Percentiles rank a stretch among this genome's conserved stretches.
Evolutionary conservation across 805 yeast species (phyloP).

Genomic region (Starmerella asiatica): DNA sequence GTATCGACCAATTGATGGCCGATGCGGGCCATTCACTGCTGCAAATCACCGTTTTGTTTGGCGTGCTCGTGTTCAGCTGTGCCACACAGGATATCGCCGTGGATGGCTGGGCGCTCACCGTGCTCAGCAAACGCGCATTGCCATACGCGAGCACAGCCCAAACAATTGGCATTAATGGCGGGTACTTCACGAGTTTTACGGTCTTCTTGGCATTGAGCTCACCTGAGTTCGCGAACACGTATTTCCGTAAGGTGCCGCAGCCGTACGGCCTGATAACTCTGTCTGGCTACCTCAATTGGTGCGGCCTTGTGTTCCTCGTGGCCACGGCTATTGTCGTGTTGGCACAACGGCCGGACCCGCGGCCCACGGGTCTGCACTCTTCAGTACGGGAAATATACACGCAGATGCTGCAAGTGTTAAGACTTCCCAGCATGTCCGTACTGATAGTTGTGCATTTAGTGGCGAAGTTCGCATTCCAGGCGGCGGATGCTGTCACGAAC

Average conservation of each 20-base stretch:
- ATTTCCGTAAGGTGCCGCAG: conserved; percentile 47
- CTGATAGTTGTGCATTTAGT: conserved; percentile 62
- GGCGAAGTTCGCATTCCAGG: conserved; percentile 86
- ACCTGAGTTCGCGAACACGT: conserved; percentile 81
- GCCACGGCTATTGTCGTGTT: conserved; percentile 51
- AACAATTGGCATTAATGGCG: conserved; percentile 86
- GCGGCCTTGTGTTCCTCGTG: conserved; percentile 59
- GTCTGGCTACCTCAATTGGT: conserved; percentile 59
- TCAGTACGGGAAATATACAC: conserved; percentile 21
- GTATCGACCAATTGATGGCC: conserved; percentile 38
- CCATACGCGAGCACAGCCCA: conserved; percentile 96
- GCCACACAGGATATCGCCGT: conserved; percentile 98
- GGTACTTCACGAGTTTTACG: conserved; percentile 84
- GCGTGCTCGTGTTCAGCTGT: conserved; percentile 67
- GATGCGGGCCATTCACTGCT: conserved; percentile 38
- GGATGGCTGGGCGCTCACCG: conserved; percentile 96
- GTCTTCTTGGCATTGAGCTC: conserved; percentile 83
- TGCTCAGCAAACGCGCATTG: conserved; percentile 60
- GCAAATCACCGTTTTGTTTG: conserved; percentile 56
- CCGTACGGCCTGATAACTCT: conserved; percentile 57
- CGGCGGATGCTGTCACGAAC: conserved; percentile 91
- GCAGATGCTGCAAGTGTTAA: conserved; percentile 31
- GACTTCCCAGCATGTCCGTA: conserved; percentile 50
- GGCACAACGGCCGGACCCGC: conserved; percentile 55
- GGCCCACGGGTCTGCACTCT: conserved; percentile 25